phyloP scores from a whole-genome alignment of 2,329 filamentous ascomycete genomes.

The Lecanoromycetidae sp. region DNA sequence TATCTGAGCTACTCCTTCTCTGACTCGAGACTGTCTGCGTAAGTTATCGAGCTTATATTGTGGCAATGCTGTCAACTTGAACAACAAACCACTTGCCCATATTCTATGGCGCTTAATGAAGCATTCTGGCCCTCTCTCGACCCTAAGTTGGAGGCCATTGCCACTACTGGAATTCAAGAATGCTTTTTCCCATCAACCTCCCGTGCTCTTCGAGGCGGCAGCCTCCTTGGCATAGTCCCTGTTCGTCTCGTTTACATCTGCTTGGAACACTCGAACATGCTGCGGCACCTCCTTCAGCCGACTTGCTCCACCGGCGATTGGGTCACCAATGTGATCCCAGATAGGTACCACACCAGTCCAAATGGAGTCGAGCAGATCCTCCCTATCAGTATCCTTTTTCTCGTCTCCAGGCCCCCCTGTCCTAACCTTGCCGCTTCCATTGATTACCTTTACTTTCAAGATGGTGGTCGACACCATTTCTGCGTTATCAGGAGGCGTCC shows the following conservation, averaged over 20 bases:
- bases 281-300: constrained; percentile 45
- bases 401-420: constrained; percentile 53
- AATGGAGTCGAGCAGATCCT: constrained; percentile 37
- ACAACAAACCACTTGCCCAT: neutral
- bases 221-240: constrained; percentile 31
- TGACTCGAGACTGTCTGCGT: neutral
- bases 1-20: no score
- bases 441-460: constrained; percentile 53
- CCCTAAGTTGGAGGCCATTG: no score
- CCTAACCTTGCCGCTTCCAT: constrained; percentile 65
- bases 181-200: no score
- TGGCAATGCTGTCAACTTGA: neutral
- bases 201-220: constrained; percentile 15
- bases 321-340: constrained; percentile 51
- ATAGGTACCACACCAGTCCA: constrained; percentile 56
- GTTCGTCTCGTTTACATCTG: constrained; percentile 36
- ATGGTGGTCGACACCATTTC: constrained; percentile 68
- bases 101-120: neutral
- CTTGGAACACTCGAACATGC: constrained; percentile 47
- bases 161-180: no score
- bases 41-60: neutral
- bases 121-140: neutral
- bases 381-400: constrained; percentile 40
- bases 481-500: constrained; percentile 56
- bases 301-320: constrained; percentile 50